These are phyloP conservation scores for Kurtzmaniella quercitrusa DNA, from an alignment of 1,139 yeast genomes.

Conservation along the genomic window DNA sequence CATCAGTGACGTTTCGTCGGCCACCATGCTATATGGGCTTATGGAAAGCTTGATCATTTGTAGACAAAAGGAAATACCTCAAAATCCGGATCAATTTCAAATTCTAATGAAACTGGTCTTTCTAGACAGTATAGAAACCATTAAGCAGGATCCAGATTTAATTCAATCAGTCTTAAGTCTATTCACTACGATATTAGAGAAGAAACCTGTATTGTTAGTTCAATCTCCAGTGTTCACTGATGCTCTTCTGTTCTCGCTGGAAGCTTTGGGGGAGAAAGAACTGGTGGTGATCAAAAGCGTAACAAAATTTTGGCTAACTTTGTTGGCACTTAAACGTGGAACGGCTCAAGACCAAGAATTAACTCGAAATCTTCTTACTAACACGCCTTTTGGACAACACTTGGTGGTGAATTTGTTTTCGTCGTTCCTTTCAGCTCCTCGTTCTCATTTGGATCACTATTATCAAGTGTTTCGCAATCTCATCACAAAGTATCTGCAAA, in stretches of 20 bases:
- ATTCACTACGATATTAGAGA: slow-evolving; percentile 43
- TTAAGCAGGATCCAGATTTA: slow-evolving; percentile 51
- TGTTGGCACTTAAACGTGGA: slow-evolving; percentile 53
- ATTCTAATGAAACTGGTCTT: slow-evolving; percentile 26
- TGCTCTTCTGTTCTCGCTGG: slow-evolving; percentile 37
- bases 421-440: slow-evolving; percentile 43
- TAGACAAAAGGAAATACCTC: slow-evolving; percentile 23
- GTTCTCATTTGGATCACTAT: slow-evolving; percentile 60
- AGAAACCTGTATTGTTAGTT: slow-evolving; percentile 47
- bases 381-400: slow-evolving; percentile 32
- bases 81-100: slow-evolving; percentile 17
- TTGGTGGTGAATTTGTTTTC: slow-evolving; percentile 23
- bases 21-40: slow-evolving; percentile 38
- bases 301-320: slow-evolving; percentile 60
- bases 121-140: slow-evolving; percentile 24
- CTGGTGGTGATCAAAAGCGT: slow-evolving; percentile 61
- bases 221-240: slow-evolving; percentile 25
- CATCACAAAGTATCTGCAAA: slow-evolving; percentile 48
- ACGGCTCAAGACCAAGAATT: slow-evolving; percentile 40
- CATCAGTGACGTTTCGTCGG: slow-evolving; percentile 23
- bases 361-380: slow-evolving; percentile 29
- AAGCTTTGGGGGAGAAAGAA: slow-evolving; percentile 52
- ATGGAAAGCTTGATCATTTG: slow-evolving; percentile 39
- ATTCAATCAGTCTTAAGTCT: slow-evolving; percentile 42
- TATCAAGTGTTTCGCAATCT: slow-evolving; percentile 52